Evolutionary conservation across 345 rosid species (phyloP).

Genomic region (Camelina hispida): DNA sequence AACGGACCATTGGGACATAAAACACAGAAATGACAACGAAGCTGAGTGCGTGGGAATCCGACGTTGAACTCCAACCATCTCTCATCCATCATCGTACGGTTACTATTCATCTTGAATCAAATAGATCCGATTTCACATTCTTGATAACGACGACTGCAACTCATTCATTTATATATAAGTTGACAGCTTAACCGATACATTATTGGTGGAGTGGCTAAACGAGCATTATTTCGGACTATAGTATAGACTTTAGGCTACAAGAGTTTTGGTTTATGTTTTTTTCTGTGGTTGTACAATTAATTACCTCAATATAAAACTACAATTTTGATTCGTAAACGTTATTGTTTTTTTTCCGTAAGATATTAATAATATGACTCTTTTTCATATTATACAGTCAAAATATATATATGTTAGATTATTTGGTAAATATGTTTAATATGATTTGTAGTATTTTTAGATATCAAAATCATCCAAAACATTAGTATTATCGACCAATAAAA

Average conservation of each 20-base stretch:
- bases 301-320: neutral
- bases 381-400: neutral
- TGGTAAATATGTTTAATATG: neutral
- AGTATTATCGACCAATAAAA: neutral
- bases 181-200: conserved; percentile 27
- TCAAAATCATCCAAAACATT: neutral
- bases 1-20: conserved; percentile 35
- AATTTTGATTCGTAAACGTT: neutral
- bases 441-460: neutral
- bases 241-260: neutral
- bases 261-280: neutral
- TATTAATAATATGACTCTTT: too few relatives aligned
- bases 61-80: conserved; percentile 21
- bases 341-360: neutral
- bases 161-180: conserved; percentile 13
- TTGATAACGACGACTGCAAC: conserved; percentile 35
- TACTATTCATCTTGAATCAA: conserved; percentile 21
- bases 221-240: neutral
- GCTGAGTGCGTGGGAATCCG: conserved; percentile 38
- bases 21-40: conserved; percentile 20
- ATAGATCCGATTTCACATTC: conserved; percentile 12
- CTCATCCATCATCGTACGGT: conserved; percentile 37
- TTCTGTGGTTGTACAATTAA: neutral
- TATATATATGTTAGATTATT: neutral
- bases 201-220: conserved; percentile 17